These are phyloP conservation scores for Candida alai DNA, from an alignment of 805 yeast genomes.

Conservation along the genomic window DNA sequence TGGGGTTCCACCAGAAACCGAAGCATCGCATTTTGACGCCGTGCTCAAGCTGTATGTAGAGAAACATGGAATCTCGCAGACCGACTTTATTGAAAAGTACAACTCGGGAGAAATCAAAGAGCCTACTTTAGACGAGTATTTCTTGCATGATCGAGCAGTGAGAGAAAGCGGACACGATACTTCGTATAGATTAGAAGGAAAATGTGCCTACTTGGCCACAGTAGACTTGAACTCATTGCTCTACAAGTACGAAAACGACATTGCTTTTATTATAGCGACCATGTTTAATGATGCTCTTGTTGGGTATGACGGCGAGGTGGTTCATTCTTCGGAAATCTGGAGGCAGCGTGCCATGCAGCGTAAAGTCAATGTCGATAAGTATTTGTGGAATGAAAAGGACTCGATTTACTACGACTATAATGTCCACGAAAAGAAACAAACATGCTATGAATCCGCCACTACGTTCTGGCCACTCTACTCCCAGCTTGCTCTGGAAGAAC, in stretches of 20 bases:
- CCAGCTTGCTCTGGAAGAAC: conserved; percentile 57
- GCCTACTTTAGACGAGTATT: conserved; percentile 83
- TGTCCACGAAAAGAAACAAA: conserved; percentile 49
- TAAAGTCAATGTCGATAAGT: conserved; percentile 53
- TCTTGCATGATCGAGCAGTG: conserved; percentile 89
- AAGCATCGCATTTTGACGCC: conserved; percentile 77
- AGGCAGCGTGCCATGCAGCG: conserved; percentile 50
- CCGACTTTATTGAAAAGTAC: conserved; percentile 61
- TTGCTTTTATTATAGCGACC: conserved; percentile 57
- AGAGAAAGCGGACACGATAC: conserved; percentile 98
- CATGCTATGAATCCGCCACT: conserved; percentile 79
- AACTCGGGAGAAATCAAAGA: conserved; percentile 63
- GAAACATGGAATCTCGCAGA: conserved; percentile 55
- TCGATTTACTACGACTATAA: conserved; percentile 85
- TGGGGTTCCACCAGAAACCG: conserved; percentile 98
- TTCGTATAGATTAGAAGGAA: conserved; percentile 82
- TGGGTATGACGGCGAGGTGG: conserved; percentile 10
- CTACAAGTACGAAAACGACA: conserved; percentile 87
- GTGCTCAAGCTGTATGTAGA: conserved; percentile 65
- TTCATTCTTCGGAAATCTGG: conserved; percentile 60
- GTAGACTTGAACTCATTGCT: conserved; percentile 82
- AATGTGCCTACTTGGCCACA: conserved; percentile 85
- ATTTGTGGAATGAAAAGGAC: conserved; percentile 78
- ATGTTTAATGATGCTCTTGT: conserved; percentile 50
- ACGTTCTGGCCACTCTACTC: conserved; percentile 93